Percentiles rank a stretch among this genome's conserved stretches.
phyloP scores from a whole-genome alignment of 495 filamentous ascomycete species.

The Neurospora discreta region DNA sequence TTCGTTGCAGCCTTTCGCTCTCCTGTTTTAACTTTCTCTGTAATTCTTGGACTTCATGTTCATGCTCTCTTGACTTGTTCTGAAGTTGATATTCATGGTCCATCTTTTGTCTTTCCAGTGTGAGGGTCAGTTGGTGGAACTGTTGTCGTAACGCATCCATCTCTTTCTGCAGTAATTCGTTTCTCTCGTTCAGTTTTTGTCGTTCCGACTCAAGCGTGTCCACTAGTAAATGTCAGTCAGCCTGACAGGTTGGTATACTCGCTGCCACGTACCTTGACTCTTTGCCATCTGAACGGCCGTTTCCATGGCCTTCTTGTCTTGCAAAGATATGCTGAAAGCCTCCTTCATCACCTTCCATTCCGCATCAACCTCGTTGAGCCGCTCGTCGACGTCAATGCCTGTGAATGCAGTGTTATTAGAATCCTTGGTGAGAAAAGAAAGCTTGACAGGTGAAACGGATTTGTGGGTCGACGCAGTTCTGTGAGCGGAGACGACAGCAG shows the following conservation, averaged over 20 bases:
- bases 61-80: slow-evolving; percentile 25
- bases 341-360: slow-evolving; percentile 49
- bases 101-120: slow-evolving; percentile 20
- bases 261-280: slow-evolving; percentile 50
- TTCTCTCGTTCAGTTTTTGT: slow-evolving; percentile 44
- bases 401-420: slow-evolving; percentile 48
- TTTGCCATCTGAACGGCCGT: slow-evolving; percentile 62
- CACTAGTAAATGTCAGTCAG: slow-evolving; percentile 36
- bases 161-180: slow-evolving; percentile 45
- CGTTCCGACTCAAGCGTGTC: slow-evolving; percentile 52
- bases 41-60: slow-evolving; percentile 25
- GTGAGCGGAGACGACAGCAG: slow-evolving; percentile 1
- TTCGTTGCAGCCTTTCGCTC: slow-evolving; percentile 15
- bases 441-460: slow-evolving; percentile 23
- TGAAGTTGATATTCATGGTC: slow-evolving; percentile 29
- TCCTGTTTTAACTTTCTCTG: slow-evolving; percentile 25
- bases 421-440: slow-evolving; percentile 55
- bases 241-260: background rate
- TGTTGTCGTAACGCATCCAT: slow-evolving; percentile 44
- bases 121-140: slow-evolving; percentile 14
- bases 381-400: slow-evolving; percentile 63
- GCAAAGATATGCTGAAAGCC: slow-evolving; percentile 48
- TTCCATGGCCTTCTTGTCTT: slow-evolving; percentile 51
- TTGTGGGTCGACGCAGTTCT: slow-evolving; percentile 9
- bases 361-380: slow-evolving; percentile 54